Evolutionary conservation across 768 basidiomycete genomes (phyloP), one percentile per base, ranked within the genome.

Genomic region (Brasilioporus rufonigricans): DNA sequence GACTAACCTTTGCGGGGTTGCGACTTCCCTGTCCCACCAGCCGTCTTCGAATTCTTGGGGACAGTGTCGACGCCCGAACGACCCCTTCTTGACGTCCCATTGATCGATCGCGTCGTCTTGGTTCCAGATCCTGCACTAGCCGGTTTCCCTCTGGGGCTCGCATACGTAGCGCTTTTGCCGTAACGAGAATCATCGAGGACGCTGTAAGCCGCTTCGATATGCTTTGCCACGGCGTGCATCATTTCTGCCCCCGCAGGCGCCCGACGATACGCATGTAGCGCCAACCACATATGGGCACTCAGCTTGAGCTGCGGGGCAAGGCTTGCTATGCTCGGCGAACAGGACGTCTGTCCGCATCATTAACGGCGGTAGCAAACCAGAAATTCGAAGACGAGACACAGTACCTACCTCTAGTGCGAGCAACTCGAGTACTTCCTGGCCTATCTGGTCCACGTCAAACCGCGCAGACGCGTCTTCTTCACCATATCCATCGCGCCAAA

Each of bases 261-360:
- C 6, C 72, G 74, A 14, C 82, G 80, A 68, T 93, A 90, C 0
- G 82, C 78, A 62, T 89, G 85, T 19, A 94, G 71, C 0, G 86
- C 83, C 43, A 83, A 71, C 84, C 86, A 89, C 24, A 94, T 74
- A 61, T 88, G 82, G 0, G 78, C 74, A 1, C 77, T 70, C 1
- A 81, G 77, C 27, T 73, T 76, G 61, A 86, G 83, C 62, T 88
- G 83, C 8, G 61, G 63, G 51, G 69, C 53, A 50, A 72, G 71
- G 4, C 47, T 53, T 0, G 55, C 55, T 2, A 78, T 65, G 2
- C 39, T 41, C 52, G 78, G 76, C 3, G 61, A 50, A 4, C 65
- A 71, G 8, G 57, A 35, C 13, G 61, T 58, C 77, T 77, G 52
- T 27, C 19, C 45, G n/a, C 23, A 26, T 11, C 13, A 41, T 32